Evolutionary conservation across 768 basidiomycete genomes (phyloP), one percentile per base, ranked within the genome.

Genomic region (Chalciporus sphaerocephalus): DNA sequence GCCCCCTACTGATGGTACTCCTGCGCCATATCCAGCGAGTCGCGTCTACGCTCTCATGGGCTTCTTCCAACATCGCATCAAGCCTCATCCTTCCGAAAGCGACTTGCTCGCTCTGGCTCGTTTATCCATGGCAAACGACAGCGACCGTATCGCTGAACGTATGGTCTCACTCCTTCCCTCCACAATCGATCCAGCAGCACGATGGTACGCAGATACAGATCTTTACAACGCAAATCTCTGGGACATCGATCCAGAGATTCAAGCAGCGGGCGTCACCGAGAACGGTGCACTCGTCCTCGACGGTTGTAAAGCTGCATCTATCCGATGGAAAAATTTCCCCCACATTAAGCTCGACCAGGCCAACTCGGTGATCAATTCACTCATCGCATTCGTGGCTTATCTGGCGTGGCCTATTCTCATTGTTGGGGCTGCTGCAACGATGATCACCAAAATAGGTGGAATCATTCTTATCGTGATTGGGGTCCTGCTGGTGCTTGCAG

Each of bases 91-190:
- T 6, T 24, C 37, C 1, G 56, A 57, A 21, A 42, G 41, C 4
- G 56, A 57, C 13, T 28, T 51, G 2, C 56, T 38, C 2, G 56
- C 56, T 30, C 49, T 57, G 0, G 56, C 49, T 5, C 48, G 52
- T 5, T 30, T 57, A 8, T 57, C 56, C 6, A 57, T 57, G 56
- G 56, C 56, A 22, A 57, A 57, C 36, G 56, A 57, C 35, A 57
- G 30, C 12, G 55, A 57, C 21, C 55, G 56, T 9, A 53, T 57
- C 16, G 52, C 46, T 2, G 56, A 57, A 38, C 52, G 56, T 6
- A 57, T 57, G 56, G 46, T 57, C 5, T 57, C 56, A 5, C 43
- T 57, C 22, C 40, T 57, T 2, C 56, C 56, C 2, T 13, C 27
- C 11, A 13, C 10, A 2, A 46, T 50, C 13, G 16, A 24, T 10